A percentile compares a stretch with the other conserved stretches of the same genome.
phyloP scores from a whole-genome alignment of 164 flowering plant genomes.

The Chimonanthus praecox region DNA sequence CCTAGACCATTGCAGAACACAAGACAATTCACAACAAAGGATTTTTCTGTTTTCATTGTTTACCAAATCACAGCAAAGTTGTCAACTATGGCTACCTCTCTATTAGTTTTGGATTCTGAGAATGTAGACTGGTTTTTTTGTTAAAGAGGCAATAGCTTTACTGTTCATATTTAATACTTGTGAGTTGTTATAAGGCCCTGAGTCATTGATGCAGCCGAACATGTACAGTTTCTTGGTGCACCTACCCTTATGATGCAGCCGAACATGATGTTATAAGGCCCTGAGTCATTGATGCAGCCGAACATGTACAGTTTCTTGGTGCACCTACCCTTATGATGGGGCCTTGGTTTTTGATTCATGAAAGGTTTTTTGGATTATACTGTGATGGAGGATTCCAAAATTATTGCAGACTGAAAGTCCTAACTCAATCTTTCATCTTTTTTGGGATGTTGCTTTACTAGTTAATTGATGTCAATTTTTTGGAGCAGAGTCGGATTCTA shows the following conservation, averaged over 20 bases:
- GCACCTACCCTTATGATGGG: not conserved
- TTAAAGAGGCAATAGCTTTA: no score
- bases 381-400: not conserved
- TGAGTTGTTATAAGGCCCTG: not conserved
- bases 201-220: not conserved
- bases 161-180: not conserved
- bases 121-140: no score
- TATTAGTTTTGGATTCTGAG: no score
- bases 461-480: not conserved
- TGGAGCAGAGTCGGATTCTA: not conserved
- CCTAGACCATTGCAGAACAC: not conserved
- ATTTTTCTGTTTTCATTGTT: not conserved
- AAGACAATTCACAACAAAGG: not conserved
- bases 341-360: not conserved
- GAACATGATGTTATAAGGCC: not conserved
- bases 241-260: not conserved
- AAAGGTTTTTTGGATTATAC: not conserved
- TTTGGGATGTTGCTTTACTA: not conserved
- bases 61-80: no score
- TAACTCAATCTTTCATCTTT: not conserved
- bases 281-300: not conserved
- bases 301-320: not conserved
- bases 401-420: not conserved
- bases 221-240: not conserved
- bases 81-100: no score